These are phyloP conservation scores for Lactarius indigo DNA, from an alignment of 768 basidiomycete genomes.

Conservation along the genomic window DNA sequence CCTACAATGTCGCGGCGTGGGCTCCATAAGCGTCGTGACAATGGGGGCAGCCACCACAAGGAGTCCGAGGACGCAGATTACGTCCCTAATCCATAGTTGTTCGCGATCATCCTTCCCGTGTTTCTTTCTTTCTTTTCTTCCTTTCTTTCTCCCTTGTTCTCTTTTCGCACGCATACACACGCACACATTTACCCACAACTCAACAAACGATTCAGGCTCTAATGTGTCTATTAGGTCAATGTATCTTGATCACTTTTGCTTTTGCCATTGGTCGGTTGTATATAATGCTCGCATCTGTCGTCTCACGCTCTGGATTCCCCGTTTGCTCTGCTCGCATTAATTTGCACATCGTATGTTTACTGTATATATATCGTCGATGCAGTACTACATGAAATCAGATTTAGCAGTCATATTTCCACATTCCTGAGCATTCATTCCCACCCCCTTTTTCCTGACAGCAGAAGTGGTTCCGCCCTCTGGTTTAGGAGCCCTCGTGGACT, in stretches of 20 bases:
- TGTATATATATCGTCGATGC: constrained; percentile 14
- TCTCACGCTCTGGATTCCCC: neutral
- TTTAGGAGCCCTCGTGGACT: neutral
- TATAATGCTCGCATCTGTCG: constrained; percentile 10
- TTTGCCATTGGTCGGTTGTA: constrained; percentile 17
- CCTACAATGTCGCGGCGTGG: constrained; percentile 27
- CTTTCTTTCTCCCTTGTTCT: neutral
- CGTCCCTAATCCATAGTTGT: constrained; percentile 14
- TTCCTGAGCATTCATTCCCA: constrained; percentile 1
- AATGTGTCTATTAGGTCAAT: constrained; percentile 12
- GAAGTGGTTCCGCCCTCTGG: neutral
- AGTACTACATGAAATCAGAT: neutral
- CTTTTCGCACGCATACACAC: neutral
- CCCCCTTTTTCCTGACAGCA: constrained; percentile 2
- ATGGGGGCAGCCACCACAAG: constrained; percentile 13
- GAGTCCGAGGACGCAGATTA: constrained; percentile 21
- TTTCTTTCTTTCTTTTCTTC: neutral
- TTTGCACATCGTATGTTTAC: constrained; percentile 13
- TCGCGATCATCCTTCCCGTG: neutral
- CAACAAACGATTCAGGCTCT: neutral
- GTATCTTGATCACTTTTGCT: constrained; percentile 5
- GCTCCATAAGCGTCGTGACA: constrained; percentile 25
- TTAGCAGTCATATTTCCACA: constrained; percentile 9
- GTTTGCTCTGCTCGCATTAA: constrained; percentile 7
- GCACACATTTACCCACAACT: neutral